Conservation (phyloP, 345 rosid genomes). For the Eucalyptus grandis region DNA sequence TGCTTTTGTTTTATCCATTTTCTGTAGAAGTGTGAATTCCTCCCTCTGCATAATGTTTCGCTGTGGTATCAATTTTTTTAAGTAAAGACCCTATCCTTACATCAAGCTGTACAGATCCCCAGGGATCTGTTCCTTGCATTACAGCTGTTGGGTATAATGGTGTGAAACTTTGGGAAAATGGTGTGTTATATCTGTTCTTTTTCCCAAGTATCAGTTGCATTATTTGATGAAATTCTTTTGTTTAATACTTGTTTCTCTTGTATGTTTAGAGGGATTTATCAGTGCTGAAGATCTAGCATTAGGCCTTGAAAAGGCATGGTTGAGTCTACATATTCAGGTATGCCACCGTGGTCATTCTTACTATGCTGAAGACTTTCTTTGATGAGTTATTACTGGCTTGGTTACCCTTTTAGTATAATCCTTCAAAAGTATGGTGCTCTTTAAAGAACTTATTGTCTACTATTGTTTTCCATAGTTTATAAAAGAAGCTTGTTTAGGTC, state of each 20-base stretch:
- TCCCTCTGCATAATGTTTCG: not conserved
- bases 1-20: not conserved
- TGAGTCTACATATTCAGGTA: conserved; percentile 86
- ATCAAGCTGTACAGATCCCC: conserved; percentile 52
- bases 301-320: conserved; percentile 67
- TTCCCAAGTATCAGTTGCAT: not conserved
- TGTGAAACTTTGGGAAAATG: conserved; percentile 67
- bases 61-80: not conserved
- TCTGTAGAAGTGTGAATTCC: not conserved
- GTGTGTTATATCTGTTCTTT: conserved; percentile 10
- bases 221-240: not conserved
- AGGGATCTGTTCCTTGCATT: conserved; percentile 60
- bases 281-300: conserved; percentile 59
- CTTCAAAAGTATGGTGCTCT: not conserved
- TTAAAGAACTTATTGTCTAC: not conserved
- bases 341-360: not conserved
- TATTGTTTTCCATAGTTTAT: not conserved
- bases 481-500: not conserved
- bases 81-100: conserved; percentile 32
- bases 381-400: not conserved
- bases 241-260: not conserved
- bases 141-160: conserved; percentile 85
- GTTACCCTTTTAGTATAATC: not conserved
- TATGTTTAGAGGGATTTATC: conserved; percentile 55
- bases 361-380: not conserved